A percentile compares a stretch with the other conserved stretches of the same genome.
phyloP scores from a whole-genome alignment of 2,329 filamentous ascomycete species.

The Xylariomycetidae sp. region DNA sequence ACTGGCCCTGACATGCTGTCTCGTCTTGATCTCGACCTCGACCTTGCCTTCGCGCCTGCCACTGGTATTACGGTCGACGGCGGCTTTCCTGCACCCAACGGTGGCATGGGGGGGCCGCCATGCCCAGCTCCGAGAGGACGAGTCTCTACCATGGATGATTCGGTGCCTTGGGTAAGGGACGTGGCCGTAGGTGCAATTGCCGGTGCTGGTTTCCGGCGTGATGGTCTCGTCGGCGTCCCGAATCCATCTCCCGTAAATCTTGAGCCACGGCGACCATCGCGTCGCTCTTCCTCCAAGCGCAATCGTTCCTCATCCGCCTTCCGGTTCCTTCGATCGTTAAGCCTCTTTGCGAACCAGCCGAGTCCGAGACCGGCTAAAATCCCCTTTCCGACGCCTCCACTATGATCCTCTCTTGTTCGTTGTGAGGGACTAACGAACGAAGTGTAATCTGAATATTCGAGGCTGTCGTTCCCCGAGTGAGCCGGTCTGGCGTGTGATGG shows the following conservation, averaged over 20 bases:
- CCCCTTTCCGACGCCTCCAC: constrained; percentile 48
- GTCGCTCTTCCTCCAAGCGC: constrained; percentile 43
- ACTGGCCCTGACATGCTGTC: constrained; percentile 26
- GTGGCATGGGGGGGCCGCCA: constrained; percentile 34
- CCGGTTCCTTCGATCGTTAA: constrained; percentile 53
- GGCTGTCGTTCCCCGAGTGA: constrained; percentile 38
- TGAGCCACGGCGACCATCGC: constrained; percentile 58
- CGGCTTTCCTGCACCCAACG: constrained; percentile 23
- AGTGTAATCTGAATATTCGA: constrained; percentile 53
- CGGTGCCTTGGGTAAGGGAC: constrained; percentile 24
- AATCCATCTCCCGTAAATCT: constrained; percentile 67
- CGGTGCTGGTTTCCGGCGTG: constrained; percentile 25
- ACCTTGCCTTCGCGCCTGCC: constrained; percentile 18
- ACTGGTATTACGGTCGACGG: constrained; percentile 10
- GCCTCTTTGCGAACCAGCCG: constrained; percentile 63
- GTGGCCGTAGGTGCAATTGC: constrained; percentile 23
- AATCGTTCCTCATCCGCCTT: constrained; percentile 45
- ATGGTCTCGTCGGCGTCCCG: constrained; percentile 39
- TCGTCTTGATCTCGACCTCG: constrained; percentile 37
- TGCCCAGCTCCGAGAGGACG: constrained; percentile 29
- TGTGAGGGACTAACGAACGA: constrained; percentile 61
- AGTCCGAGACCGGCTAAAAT: constrained; percentile 59
- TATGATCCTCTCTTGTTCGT: constrained; percentile 39
- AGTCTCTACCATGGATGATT: constrained; percentile 35
- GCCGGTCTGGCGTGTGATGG: constrained; percentile 40